Evolutionary conservation across 164 flowering plant species (phyloP).

Genomic region (Houttuynia cordata): DNA sequence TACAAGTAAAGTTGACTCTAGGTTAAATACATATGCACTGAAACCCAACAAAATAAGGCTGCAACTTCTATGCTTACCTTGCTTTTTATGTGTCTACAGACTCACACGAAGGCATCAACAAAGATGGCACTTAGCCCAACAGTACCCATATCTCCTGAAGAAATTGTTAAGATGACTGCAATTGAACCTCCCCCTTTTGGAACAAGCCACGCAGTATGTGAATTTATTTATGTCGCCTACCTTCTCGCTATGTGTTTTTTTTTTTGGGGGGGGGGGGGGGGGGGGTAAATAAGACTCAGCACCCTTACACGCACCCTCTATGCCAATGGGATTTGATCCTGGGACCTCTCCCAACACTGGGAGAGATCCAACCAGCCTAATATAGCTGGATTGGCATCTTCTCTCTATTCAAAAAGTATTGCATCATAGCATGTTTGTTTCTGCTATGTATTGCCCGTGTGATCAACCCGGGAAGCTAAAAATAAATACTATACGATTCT

Average conservation of each 20-base stretch:
- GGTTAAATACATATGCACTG: background rate
- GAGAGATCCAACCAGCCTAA: too few relatives aligned
- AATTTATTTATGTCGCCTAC: background rate
- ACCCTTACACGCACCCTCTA: too few relatives aligned
- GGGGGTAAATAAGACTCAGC: too few relatives aligned
- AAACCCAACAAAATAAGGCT: background rate
- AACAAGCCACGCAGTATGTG: slow-evolving; percentile 59
- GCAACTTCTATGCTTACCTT: background rate
- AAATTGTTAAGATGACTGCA: slow-evolving; percentile 27
- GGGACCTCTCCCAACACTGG: too few relatives aligned
- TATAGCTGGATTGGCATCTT: too few relatives aligned
- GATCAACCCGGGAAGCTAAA: background rate
- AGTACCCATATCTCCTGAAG: slow-evolving; percentile 21
- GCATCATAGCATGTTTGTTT: background rate
- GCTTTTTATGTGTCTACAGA: slow-evolving; percentile 33
- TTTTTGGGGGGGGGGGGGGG: too few relatives aligned
- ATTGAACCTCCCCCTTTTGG: slow-evolving; percentile 62
- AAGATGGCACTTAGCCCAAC: slow-evolving; percentile 14
- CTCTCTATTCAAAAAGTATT: background rate
- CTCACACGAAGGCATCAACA: slow-evolving; percentile 44
- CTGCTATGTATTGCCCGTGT: background rate
- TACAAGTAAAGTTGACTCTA: background rate
- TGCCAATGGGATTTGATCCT: too few relatives aligned
- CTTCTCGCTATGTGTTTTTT: background rate
- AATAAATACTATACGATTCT: background rate